A percentile compares a stretch with the other conserved stretches of the same genome.
phyloP scores from a whole-genome alignment of 1,284 basidiomycete species.

The Fomitopsis pinicola region DNA sequence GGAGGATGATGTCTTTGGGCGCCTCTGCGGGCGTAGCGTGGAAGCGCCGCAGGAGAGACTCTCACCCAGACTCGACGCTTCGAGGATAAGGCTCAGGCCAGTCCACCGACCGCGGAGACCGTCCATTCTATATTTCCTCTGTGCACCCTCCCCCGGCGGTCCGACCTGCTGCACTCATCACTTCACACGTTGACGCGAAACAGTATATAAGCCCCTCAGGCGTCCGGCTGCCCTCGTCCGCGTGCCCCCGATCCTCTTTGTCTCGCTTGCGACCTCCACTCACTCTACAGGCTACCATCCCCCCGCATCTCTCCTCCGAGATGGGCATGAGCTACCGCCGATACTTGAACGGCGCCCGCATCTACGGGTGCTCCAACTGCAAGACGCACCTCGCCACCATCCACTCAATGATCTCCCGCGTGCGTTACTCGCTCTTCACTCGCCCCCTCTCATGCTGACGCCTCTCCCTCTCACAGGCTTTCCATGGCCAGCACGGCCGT shows the following conservation, averaged over 20 bases:
- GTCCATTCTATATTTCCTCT: background rate
- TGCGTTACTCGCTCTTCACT: constrained; percentile 35
- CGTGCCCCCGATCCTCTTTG: constrained; percentile 1
- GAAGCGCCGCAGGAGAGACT: constrained; percentile 1
- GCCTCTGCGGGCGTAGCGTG: constrained; percentile 3
- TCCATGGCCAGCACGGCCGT: constrained; percentile 92
- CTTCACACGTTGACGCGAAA: constrained; percentile 7
- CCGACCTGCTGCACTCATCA: constrained; percentile 7
- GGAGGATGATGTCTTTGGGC: background rate
- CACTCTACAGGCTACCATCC: constrained; percentile 1
- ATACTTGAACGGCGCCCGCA: constrained; percentile 83
- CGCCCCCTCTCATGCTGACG: background rate
- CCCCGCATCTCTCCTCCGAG: constrained; percentile 11
- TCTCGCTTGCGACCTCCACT: constrained; percentile 1
- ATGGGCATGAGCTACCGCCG: constrained; percentile 91
- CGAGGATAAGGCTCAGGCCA: constrained; percentile 7
- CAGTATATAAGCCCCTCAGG: constrained; percentile 2
- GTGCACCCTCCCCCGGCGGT: background rate
- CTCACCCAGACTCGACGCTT: background rate
- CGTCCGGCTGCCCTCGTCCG: constrained; percentile 2
- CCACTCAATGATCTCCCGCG: constrained; percentile 89
- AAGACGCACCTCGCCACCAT: constrained; percentile 92
- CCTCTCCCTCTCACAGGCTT: constrained; percentile 51
- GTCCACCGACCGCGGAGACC: constrained; percentile 3
- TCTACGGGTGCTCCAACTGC: constrained; percentile 90